Percentiles rank a stretch among this genome's conserved stretches.
Conservation (phyloP, 148 eudicot genomes). For the Salicornia ramosissima region DNA sequence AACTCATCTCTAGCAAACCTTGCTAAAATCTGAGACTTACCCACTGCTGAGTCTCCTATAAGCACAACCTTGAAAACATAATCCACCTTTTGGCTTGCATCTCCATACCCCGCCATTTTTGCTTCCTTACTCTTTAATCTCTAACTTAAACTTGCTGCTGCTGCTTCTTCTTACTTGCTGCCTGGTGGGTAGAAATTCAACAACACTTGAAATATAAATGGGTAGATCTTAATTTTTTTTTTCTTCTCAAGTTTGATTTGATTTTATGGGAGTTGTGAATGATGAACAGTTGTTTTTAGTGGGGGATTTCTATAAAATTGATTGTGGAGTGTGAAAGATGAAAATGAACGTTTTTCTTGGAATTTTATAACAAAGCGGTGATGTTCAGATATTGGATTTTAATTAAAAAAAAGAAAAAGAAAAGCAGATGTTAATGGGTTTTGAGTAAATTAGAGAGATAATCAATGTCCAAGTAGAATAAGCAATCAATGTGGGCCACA, state of each 20-base stretch:
- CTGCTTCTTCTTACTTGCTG: not conserved
- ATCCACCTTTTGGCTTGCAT: slow-evolving; percentile 53
- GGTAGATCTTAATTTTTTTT: slow-evolving; percentile 6
- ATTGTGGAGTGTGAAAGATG: not conserved
- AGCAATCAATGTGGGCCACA: slow-evolving; percentile 2
- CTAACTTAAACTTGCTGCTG: not conserved
- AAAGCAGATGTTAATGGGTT: not conserved
- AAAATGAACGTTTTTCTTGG: slow-evolving; percentile 9
- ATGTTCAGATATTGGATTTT: too few species aligned
- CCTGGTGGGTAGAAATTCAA: too few species aligned
- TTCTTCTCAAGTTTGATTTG: not conserved
- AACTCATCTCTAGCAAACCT: slow-evolving; percentile 72
- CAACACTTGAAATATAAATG: too few species aligned
- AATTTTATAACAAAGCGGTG: not conserved
- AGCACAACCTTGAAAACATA: slow-evolving; percentile 74
- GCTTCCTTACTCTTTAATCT: slow-evolving; percentile 22
- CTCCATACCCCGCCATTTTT: slow-evolving; percentile 42
- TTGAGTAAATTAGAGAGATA: slow-evolving; percentile 13
- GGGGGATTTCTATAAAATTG: not conserved
- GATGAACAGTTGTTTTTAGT: not conserved
- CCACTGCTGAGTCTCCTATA: slow-evolving; percentile 74
- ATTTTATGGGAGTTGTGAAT: not conserved
- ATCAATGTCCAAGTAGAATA: not conserved
- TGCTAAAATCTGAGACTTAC: slow-evolving; percentile 71
- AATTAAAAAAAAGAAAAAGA: not conserved